phyloP scores from a whole-genome alignment of 352 stramenopile species.

The Globisporangium takayamanum region DNA sequence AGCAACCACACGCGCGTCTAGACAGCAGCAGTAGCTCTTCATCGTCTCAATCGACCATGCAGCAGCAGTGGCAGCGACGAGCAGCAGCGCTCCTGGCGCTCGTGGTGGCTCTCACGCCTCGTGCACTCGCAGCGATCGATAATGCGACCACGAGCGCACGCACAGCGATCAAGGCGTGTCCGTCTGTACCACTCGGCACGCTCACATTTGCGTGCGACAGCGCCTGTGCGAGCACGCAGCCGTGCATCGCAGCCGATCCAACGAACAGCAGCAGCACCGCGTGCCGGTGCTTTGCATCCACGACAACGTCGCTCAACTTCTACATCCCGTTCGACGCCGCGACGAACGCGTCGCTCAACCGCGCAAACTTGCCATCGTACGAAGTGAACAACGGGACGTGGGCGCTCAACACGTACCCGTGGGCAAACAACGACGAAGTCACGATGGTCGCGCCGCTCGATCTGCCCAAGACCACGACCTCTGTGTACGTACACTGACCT shows the following conservation, averaged over 20 bases:
- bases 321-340: not conserved
- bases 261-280: not conserved
- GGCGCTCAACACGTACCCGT: not conserved
- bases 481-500: not conserved
- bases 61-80: too few relatives aligned
- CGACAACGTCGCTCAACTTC: not conserved
- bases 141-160: too few relatives aligned
- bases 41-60: too few relatives aligned
- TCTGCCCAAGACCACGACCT: not conserved
- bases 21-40: too few relatives aligned
- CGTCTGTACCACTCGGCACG: not conserved
- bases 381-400: too few relatives aligned
- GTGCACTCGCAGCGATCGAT: too few relatives aligned
- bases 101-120: too few relatives aligned
- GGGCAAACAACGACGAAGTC: conserved; percentile 3
- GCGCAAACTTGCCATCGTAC: not conserved
- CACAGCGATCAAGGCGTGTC: not conserved
- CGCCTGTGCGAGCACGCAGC: not conserved
- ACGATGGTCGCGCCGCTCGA: not conserved
- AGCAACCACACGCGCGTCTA: too few relatives aligned
- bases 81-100: too few relatives aligned
- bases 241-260: not conserved
- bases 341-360: not conserved
- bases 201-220: not conserved
- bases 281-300: not conserved